Conservation (phyloP, 116 monocot species). For the Iris pallida region DNA sequence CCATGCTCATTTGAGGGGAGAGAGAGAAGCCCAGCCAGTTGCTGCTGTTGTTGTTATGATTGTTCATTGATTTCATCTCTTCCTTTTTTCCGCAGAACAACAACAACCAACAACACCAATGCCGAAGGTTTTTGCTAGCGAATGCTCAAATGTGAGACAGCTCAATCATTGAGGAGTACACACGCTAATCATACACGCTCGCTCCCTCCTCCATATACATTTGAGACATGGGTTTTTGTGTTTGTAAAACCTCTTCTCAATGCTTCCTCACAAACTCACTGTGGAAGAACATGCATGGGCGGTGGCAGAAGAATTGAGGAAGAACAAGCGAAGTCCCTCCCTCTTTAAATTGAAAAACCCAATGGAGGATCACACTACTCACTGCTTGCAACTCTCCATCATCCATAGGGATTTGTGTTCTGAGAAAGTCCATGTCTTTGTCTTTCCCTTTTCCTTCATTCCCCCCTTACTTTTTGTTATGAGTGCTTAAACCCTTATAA, state of each 20-base stretch:
- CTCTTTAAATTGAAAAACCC: conserved; percentile 36
- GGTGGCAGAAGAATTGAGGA: neutral
- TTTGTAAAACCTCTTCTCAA: neutral
- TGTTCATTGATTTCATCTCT: conserved; percentile 74
- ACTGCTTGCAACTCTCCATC: conserved; percentile 8
- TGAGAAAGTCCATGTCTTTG: conserved; percentile 45
- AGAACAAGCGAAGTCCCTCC: conserved; percentile 51
- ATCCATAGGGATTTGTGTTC: conserved; percentile 87
- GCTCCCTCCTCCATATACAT: conserved; percentile 7
- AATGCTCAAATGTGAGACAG: neutral
- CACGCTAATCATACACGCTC: conserved; percentile 21
- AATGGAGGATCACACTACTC: conserved; percentile 9
- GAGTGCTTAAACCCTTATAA: conserved; percentile 25
- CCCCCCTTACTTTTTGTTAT: conserved; percentile 23
- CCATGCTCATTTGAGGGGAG: conserved; percentile 84
- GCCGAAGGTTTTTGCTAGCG: neutral
- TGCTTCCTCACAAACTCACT: neutral
- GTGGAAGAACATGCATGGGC: neutral
- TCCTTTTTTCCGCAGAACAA: neutral
- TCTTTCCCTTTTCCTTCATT: conserved; percentile 30
- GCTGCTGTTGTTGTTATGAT: conserved; percentile 4
- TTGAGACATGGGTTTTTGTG: conserved; percentile 22
- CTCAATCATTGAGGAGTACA: conserved; percentile 42
- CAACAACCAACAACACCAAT: conserved; percentile 1
- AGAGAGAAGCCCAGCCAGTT: conserved; percentile 96